Evolutionary conservation across 495 filamentous ascomycete genomes (phyloP).

Genomic region (Xylaria castorea): DNA sequence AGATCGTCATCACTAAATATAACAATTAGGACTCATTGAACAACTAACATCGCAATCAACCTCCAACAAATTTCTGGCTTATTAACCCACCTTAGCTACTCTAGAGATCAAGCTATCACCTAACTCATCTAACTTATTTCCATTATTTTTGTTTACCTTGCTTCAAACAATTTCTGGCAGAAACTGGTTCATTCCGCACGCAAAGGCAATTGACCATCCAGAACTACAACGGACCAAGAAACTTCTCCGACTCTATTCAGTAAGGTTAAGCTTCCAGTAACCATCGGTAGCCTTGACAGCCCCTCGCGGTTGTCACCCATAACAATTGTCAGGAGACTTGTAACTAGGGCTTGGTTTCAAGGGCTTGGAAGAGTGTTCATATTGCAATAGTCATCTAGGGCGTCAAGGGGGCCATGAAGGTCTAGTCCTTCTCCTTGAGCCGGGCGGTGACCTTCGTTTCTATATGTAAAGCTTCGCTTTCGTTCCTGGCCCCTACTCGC

Average conservation of each 20-base stretch:
- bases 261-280: not conserved
- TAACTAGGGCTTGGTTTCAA: too few species aligned
- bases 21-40: not conserved
- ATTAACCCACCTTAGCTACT: too few species aligned
- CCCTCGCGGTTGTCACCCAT: not conserved
- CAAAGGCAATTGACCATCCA: not conserved
- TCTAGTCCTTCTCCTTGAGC: too few species aligned
- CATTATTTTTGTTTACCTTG: too few species aligned
- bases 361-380: too few species aligned
- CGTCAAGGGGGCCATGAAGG: too few species aligned
- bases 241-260: not conserved
- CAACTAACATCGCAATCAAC: not conserved
- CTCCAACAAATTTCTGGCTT: not conserved
- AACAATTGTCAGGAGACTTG: not conserved
- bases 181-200: not conserved
- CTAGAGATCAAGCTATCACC: too few species aligned
- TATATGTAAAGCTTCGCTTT: too few species aligned
- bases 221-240: not conserved
- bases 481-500: too few species aligned
- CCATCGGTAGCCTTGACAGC: not conserved
- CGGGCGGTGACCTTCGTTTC: too few species aligned
- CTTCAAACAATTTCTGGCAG: not conserved
- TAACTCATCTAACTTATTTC: not conserved
- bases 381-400: too few species aligned
- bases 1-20: not conserved